phyloP scores from a whole-genome alignment of 345 rosid genomes.

The Populus pruinosa region DNA sequence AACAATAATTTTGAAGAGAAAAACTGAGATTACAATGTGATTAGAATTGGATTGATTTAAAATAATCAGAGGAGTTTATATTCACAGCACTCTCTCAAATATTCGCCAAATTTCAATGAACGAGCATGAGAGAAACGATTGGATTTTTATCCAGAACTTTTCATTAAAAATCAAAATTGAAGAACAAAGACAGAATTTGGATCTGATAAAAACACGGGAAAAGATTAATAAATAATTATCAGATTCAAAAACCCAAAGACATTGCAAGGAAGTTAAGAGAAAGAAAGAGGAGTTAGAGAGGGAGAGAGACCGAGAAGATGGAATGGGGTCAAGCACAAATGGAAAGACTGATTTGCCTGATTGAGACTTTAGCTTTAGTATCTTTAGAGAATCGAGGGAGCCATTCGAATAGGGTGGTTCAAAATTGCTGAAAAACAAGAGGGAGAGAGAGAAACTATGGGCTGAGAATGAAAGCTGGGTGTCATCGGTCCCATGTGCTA shows the following conservation, averaged over 20 bases:
- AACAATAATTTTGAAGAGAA: background rate
- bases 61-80: background rate
- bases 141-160: background rate
- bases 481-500: too few relatives aligned
- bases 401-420: too few relatives aligned
- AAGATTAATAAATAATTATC: background rate
- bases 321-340: background rate
- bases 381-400: background rate
- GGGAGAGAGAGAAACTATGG: background rate
- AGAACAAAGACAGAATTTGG: too few relatives aligned
- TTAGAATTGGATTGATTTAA: background rate
- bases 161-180: background rate
- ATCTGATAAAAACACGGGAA: background rate
- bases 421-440: background rate
- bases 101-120: background rate
- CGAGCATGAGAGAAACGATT: background rate
- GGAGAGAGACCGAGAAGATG: background rate
- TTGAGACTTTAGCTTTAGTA: background rate
- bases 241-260: background rate
- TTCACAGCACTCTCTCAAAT: background rate
- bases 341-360: background rate
- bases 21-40: background rate
- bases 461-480: too few relatives aligned
- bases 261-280: background rate
- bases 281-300: background rate